These are phyloP conservation scores for Psilocybe sp. DNA, from an alignment of 768 basidiomycete genomes.

Conservation along the genomic window DNA sequence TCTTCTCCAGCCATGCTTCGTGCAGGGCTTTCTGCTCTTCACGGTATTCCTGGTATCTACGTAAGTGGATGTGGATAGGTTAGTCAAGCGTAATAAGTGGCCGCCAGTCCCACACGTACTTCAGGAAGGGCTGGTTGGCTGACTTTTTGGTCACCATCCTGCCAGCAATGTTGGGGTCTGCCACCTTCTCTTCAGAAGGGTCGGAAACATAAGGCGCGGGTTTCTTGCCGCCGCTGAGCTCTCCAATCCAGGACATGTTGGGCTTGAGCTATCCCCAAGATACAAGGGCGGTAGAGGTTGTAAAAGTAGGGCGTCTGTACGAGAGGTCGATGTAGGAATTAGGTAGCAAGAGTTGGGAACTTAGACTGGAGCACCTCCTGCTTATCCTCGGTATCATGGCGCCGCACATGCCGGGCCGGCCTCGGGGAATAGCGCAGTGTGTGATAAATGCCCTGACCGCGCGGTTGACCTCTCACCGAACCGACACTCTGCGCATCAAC, in stretches of 20 bases:
- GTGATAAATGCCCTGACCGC: no score
- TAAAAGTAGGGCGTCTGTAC: no score
- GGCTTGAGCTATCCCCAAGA: no score
- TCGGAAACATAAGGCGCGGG: slow-evolving; percentile 36
- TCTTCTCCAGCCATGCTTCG: slow-evolving; percentile 65
- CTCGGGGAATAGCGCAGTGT: no score
- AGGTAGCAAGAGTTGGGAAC: no score
- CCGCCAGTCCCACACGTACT: slow-evolving; percentile 37
- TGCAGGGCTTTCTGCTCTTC: slow-evolving; percentile 59
- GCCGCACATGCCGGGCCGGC: no score
- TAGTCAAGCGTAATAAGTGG: background rate
- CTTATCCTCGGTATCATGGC: no score
- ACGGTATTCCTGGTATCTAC: slow-evolving; percentile 67
- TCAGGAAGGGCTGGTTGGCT: slow-evolving; percentile 84
- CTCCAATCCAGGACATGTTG: slow-evolving; percentile 69
- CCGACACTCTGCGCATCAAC: no score
- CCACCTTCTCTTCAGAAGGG: slow-evolving; percentile 43
- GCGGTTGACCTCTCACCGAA: no score
- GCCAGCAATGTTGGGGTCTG: slow-evolving; percentile 61
- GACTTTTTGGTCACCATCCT: slow-evolving; percentile 78
- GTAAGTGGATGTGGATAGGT: slow-evolving; percentile 10
- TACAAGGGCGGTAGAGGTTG: no score
- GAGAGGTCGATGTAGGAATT: no score
- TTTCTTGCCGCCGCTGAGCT: slow-evolving; percentile 36
- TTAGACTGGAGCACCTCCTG: no score